Evolutionary conservation across 495 filamentous ascomycete species (phyloP), one percentile per base, ranked within the genome.

Genomic region (Aeminium ludgeri): DNA sequence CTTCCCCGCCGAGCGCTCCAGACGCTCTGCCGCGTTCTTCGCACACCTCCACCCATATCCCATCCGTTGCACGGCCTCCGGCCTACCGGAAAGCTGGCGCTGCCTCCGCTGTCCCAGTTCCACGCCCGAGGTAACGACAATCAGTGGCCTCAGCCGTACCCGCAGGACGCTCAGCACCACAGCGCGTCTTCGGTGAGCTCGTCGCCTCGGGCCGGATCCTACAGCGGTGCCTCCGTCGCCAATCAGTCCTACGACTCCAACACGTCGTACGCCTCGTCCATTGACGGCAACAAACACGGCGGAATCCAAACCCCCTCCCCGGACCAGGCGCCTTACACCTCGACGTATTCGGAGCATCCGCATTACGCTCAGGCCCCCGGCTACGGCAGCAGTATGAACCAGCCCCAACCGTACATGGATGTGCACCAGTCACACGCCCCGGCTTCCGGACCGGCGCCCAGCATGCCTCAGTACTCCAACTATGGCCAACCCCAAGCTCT

Each of bases 21-120:
- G n/a, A 30, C 28, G 28, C 28, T 7, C n/a, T 30, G 7, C 28
- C 28, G 28, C 28, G 7, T 30, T n/a, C 8, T 30, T 6, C 33
- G 8, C 8, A 10, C 33, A 7, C 10, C 10, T 35, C 33, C 33
- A 10, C 10, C 33, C 33, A 7, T 10, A 6, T 15, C 10, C 10
- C 33, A 28, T 10, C 37, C 30, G 20, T 19, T 3, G 8, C 20
- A 8, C 3, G 3, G 10, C 37, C 20, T 23, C 37, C 8, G 7
- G 8, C 36, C 41, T 19, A 84, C 78, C 85, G 86, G 72, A 81
- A 95, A 92, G 71, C 86, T 95, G 86, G 86, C 92, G 85, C 79
- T 89, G 65, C 83, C 86, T 62, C 80, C 83, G 69, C 79, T 87
- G 55, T 79, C 83, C 59, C 81, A 85, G 70, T 74, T 83, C 72